Evolutionary conservation across 106 monocot species (phyloP), one percentile per base, ranked within the genome.

Genomic region (Apostasia shenzhenica): DNA sequence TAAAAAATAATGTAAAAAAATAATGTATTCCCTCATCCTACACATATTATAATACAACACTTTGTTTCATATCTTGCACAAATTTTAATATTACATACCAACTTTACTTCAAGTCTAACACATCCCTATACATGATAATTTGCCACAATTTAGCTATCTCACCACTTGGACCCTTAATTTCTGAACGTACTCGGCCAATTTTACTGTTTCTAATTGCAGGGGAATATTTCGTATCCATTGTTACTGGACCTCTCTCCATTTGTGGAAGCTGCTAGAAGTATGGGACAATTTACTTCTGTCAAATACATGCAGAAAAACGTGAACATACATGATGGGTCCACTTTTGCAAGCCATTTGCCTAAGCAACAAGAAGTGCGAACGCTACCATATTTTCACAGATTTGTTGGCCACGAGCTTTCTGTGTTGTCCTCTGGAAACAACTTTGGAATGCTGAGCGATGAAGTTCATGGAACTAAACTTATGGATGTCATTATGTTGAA

Each of bases 161-260:
- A 26, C 26, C 26, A 26, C 26, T 26, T 26, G 26, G 26, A 26
- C 26, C 26, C 26, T 26, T 26, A 26, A 26, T 26, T 26, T 26
- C 26, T 26, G 26, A 26, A 26, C 26, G 26, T 26, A 26, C 26
- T 26, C 26, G 26, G 26, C 26, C 26, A 26, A 26, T 26, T 26
- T 47, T 40, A 51, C 61, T 5, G 1, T 8, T 59, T 72, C 52
- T 75, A 39, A 60, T 74, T 76, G 45, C 71, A 90, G 90, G 86
- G 82, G 9, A 73, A 83, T 63, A 74, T 90, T 73, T 86, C 90
- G 43, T 90, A 83, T 56, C 90, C 90, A 44, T 75, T 81, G 53
- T 40, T 71, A 73, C 78, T 90, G 40, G 83, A 86, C 70, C 70
- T 86, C 46, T 83, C 68, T 67, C 83, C 81, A 63, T 90, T 86